Evolutionary conservation across 1,284 basidiomycete species (phyloP).

Genomic region (Agaricales sp.): DNA sequence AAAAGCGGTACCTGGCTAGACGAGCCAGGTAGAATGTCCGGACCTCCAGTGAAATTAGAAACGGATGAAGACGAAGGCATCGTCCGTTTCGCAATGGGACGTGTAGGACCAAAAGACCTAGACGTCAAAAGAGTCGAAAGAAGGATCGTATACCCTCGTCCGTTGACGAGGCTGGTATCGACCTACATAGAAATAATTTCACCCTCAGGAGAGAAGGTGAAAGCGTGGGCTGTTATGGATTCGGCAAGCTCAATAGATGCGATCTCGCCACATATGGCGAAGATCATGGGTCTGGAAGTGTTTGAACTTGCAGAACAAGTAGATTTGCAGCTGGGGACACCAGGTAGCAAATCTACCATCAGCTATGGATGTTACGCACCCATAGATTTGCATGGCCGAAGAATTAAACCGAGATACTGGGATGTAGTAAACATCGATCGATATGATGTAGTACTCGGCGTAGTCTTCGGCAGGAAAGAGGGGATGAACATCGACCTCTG

Average conservation of each 20-base stretch:
- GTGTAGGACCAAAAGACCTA: too few species aligned
- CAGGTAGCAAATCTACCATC: slow-evolving; percentile 16
- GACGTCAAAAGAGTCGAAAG: too few species aligned
- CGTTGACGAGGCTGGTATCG: slow-evolving; percentile 4
- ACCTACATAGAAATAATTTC: background rate
- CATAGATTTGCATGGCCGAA: background rate
- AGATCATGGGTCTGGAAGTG: slow-evolving; percentile 2
- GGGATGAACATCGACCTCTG: slow-evolving; percentile 9
- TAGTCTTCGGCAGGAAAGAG: slow-evolving; percentile 10
- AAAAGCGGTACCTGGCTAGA: too few species aligned
- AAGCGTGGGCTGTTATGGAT: slow-evolving; percentile 14
- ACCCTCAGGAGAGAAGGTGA: background rate
- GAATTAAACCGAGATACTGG: slow-evolving; percentile 10
- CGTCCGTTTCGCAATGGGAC: too few species aligned
- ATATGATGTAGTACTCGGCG: slow-evolving; percentile 13
- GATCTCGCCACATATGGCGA: slow-evolving; percentile 13
- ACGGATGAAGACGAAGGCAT: too few species aligned
- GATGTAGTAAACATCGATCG: slow-evolving; percentile 14
- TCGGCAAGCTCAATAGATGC: slow-evolving; percentile 16
- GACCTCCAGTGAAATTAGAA: too few species aligned
- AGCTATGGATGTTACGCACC: slow-evolving; percentile 11
- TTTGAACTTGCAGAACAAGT: slow-evolving; percentile 15
- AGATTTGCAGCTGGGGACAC: slow-evolving; percentile 15
- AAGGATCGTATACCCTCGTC: too few species aligned
- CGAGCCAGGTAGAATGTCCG: too few species aligned